These are phyloP conservation scores for Volvox carteri DNA, from an alignment of 163 green algal genomes.

Conservation along the genomic window DNA sequence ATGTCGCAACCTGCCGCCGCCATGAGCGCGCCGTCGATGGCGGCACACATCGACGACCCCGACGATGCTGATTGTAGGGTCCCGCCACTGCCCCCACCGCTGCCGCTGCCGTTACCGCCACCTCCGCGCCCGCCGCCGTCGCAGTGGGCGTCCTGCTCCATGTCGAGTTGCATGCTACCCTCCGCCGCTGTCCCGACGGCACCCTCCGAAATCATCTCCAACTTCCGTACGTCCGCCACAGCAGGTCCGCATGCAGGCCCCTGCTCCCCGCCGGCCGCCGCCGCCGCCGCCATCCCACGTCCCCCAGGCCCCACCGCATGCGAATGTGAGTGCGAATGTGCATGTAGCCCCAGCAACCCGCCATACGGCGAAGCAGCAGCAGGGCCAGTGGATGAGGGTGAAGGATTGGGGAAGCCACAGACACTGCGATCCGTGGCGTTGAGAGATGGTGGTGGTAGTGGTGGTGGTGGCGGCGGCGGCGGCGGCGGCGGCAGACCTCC, in stretches of 20 bases:
- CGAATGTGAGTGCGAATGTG: too few species aligned
- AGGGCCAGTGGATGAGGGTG: too few species aligned
- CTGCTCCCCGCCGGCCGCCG: background rate
- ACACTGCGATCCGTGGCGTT: too few species aligned
- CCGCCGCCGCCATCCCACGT: background rate
- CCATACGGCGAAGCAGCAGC: too few species aligned
- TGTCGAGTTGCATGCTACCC: background rate
- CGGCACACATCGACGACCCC: conserved; percentile 22
- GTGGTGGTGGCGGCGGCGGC: background rate
- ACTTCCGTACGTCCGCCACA: too few species aligned
- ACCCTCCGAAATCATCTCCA: background rate
- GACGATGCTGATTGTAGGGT: conserved; percentile 17
- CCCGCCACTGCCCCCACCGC: too few species aligned
- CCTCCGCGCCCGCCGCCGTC: background rate
- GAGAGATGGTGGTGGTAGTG: background rate
- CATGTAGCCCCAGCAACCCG: too few species aligned
- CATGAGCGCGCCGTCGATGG: conserved; percentile 15
- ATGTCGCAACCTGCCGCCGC: background rate
- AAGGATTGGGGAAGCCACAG: too few species aligned
- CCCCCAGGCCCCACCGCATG: too few species aligned
- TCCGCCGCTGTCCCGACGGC: background rate
- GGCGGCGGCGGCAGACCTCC: background rate
- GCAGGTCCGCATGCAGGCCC: too few species aligned
- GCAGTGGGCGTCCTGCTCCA: background rate
- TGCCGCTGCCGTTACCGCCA: background rate